These are phyloP conservation scores for Grigorovia yakushimaensis DNA, from an alignment of 805 yeast species.

Conservation along the genomic window DNA sequence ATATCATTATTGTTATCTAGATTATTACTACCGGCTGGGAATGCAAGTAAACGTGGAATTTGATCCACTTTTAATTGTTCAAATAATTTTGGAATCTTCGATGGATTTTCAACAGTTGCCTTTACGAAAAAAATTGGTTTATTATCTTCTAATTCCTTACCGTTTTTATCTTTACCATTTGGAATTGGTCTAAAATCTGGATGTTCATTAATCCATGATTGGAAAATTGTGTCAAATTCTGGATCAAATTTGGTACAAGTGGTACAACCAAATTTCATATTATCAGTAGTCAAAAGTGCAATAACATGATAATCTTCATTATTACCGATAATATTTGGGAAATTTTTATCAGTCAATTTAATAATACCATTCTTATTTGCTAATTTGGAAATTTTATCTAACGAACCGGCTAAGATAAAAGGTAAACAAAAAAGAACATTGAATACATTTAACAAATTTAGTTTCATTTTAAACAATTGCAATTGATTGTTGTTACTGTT, in stretches of 20 bases:
- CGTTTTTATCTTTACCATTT: conserved; percentile 12
- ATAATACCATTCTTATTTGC: conserved; percentile 31
- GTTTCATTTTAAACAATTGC: not conserved
- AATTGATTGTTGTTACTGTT: not conserved
- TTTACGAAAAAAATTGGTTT: conserved; percentile 39
- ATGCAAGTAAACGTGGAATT: conserved; percentile 70
- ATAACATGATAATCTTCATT: conserved; percentile 59
- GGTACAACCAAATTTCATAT: conserved; percentile 64
- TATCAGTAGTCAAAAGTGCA: conserved; percentile 66
- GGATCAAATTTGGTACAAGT: conserved; percentile 68
- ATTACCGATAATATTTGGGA: conserved; percentile 44
- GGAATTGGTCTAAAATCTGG: conserved; percentile 34
- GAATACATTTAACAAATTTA: not conserved
- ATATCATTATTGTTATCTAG: conserved; percentile 17
- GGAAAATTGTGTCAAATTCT: conserved; percentile 47
- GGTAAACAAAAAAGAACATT: not conserved
- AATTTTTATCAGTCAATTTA: conserved; percentile 51
- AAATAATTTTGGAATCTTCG: conserved; percentile 37
- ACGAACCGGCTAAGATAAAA: not conserved
- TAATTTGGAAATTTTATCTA: not conserved
- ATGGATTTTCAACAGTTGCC: conserved; percentile 59
- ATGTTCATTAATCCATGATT: conserved; percentile 51
- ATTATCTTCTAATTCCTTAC: not conserved
- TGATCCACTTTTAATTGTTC: conserved; percentile 42
- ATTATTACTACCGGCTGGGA: conserved; percentile 37